phyloP scores from a whole-genome alignment of 106 monocot genomes.

The Agapanthus africanus region DNA sequence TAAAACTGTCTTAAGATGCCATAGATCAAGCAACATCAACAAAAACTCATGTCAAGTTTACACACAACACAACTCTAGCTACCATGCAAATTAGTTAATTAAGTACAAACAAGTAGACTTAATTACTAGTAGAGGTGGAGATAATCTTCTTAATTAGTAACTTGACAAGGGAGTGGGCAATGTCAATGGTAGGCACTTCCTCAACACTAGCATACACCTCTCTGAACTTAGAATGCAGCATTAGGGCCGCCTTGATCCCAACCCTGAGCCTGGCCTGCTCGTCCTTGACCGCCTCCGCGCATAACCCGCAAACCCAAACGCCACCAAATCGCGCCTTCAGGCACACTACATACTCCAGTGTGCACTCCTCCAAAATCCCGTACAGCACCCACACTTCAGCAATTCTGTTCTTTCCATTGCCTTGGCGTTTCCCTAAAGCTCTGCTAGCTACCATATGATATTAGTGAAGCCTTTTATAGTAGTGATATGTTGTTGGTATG shows the following conservation, averaged over 20 bases:
- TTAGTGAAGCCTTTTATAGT: too few relatives aligned
- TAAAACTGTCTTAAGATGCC: too few relatives aligned
- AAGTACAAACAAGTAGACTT: too few relatives aligned
- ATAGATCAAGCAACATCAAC: too few relatives aligned
- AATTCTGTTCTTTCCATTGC: conserved; percentile 10
- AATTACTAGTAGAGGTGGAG: too few relatives aligned
- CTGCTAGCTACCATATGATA: too few relatives aligned
- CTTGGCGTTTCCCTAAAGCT: too few relatives aligned
- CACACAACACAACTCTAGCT: too few relatives aligned
- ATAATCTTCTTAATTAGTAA: conserved; percentile 29
- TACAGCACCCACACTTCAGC: conserved; percentile 18
- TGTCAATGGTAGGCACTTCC: conserved; percentile 20
- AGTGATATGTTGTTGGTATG: neutral
- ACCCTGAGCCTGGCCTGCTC: conserved; percentile 32
- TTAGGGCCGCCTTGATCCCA: conserved; percentile 24
- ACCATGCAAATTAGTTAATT: too few relatives aligned
- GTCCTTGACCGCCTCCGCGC: conserved; percentile 17
- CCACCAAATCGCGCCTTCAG: conserved; percentile 10
- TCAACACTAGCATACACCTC: conserved; percentile 21
- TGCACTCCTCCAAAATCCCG: conserved; percentile 18
- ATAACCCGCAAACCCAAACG: conserved; percentile 16
- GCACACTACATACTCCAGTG: neutral
- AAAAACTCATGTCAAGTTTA: too few relatives aligned
- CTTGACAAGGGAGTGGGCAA: conserved; percentile 27
- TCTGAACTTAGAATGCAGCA: conserved; percentile 31